A percentile compares a stretch with the other conserved stretches of the same genome.
Conservation (phyloP, 371 early-diverging fungal species). For the Capniomyces stellatus region DNA sequence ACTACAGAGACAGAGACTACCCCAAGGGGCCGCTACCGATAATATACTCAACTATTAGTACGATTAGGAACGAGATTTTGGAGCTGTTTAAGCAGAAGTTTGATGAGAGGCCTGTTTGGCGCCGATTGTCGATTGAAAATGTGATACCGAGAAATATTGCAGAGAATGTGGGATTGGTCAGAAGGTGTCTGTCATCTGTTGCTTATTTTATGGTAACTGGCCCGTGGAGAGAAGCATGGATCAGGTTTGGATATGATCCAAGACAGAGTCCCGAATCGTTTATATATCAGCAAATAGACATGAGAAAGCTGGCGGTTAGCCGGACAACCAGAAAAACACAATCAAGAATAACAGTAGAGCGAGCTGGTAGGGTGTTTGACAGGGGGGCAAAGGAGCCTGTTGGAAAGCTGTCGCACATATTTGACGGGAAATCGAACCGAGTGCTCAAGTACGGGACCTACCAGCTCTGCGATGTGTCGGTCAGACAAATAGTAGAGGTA, state of each 20-base stretch:
- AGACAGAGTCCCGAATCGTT: constrained; percentile 12
- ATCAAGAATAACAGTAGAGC: background rate
- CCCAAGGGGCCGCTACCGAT: background rate
- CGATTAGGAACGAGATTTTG: background rate
- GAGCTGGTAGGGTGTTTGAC: background rate
- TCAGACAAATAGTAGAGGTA: background rate
- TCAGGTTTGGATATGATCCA: constrained; percentile 25
- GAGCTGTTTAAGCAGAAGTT: background rate
- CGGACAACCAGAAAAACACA: background rate
- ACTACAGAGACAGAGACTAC: background rate
- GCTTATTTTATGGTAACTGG: constrained; percentile 19
- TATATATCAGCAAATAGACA: constrained; percentile 21
- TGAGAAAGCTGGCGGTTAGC: constrained; percentile 3
- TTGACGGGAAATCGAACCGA: background rate
- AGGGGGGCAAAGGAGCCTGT: no score
- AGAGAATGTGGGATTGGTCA: background rate
- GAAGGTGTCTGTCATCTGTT: constrained; percentile 6
- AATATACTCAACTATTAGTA: no score
- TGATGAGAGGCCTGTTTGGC: constrained; percentile 4
- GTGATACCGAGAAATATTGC: background rate
- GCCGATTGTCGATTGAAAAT: background rate
- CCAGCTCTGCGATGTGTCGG: background rate
- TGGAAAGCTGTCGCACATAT: no score
- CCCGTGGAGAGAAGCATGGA: constrained; percentile 24
- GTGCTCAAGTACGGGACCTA: background rate